Base-by-base conservation (phyloP, 78 protist genomes). In the Isochrysis galbana region DNA sequence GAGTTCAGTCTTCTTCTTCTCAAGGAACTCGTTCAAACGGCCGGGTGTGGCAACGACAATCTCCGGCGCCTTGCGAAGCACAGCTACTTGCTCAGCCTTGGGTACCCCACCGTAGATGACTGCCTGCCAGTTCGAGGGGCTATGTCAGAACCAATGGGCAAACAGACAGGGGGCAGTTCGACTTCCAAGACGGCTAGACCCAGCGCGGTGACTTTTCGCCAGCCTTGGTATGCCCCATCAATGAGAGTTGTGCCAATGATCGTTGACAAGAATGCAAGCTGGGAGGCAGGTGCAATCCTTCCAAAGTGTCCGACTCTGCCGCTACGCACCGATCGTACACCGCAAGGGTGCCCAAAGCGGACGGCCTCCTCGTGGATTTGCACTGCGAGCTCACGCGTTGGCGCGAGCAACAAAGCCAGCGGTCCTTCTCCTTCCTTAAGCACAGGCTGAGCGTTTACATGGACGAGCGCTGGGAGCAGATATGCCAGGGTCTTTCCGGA, bases 401-500 rank as follows among this genome's bases (percentile, higher is more conserved):
- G 97, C 10, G 96, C 95, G 77, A 96, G 74, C 34, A 92, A 47
- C 26, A 96, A 34, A 0, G 48, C 93, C 17, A 48, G 38, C 48
- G 96, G 96, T 0, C 95, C 95, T 7, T 94, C 91, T 32, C 94
- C 90, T 1, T 0, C 7, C 36, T 26, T 0, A 26, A 72, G 55
- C 34, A 32, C 17, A 41, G 47, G 82, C 90, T 54, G 77, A 5
- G n/a, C 54, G 44, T 86, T 74, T 21, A 91, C 51, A 80, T 91
- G 89, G 34, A 51, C 88, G 29, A 94, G 17, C 3, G 95, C 93
- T 0, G 97, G 97, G 3, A 94, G 93, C 29, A 45, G 36, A 77
- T 91, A 96, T 22, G 96, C 72, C 42, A 96, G 94, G 0, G 97
- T 96, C 93, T 96, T 96, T 38, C 97, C 97, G 5, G 94, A 83